Evolutionary conservation across 31 red algal species (phyloP).

Genomic region (Asparagopsis taxiformis): DNA sequence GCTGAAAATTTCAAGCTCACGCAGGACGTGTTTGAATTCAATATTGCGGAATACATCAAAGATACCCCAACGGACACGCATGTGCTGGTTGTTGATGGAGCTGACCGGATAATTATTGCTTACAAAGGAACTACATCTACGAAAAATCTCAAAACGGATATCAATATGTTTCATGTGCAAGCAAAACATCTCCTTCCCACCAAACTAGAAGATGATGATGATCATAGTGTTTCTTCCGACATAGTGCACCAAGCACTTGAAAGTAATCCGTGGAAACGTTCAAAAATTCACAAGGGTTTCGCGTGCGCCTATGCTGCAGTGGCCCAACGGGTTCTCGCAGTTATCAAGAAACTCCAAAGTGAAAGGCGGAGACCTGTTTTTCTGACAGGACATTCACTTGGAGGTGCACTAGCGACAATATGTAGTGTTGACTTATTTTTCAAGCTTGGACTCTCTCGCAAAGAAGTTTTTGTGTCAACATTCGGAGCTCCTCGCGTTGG

Average conservation of each 20-base stretch:
- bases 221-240: slow-evolving; percentile 26
- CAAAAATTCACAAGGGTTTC: slow-evolving; percentile 87
- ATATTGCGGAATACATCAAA: slow-evolving; percentile 76
- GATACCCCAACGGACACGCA: slow-evolving; percentile 80
- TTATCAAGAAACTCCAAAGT: slow-evolving; percentile 57
- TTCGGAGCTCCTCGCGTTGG: slow-evolving; percentile 88
- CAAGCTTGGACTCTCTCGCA: slow-evolving; percentile 38
- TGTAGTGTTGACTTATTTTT: slow-evolving; percentile 81
- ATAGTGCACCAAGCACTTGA: slow-evolving; percentile 42
- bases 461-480: slow-evolving; percentile 83
- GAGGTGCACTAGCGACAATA: slow-evolving; percentile 82
- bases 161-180: slow-evolving; percentile 73
- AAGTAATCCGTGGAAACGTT: slow-evolving; percentile 49
- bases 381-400: slow-evolving; percentile 89
- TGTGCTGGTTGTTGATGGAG: slow-evolving; percentile 81
- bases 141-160: slow-evolving; percentile 87
- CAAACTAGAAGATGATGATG: slow-evolving; percentile 58
- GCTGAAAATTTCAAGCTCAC: slow-evolving; percentile 76
- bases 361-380: slow-evolving; percentile 80
- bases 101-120: slow-evolving; percentile 83
- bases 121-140: slow-evolving; percentile 87
- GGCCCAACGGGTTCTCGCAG: slow-evolving; percentile 39
- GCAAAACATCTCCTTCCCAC: slow-evolving; percentile 66
- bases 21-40: slow-evolving; percentile 71
- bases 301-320: slow-evolving; percentile 74